These are phyloP conservation scores for Goffeauzyma gilvescens DNA, from an alignment of 768 basidiomycete species.

Conservation along the genomic window DNA sequence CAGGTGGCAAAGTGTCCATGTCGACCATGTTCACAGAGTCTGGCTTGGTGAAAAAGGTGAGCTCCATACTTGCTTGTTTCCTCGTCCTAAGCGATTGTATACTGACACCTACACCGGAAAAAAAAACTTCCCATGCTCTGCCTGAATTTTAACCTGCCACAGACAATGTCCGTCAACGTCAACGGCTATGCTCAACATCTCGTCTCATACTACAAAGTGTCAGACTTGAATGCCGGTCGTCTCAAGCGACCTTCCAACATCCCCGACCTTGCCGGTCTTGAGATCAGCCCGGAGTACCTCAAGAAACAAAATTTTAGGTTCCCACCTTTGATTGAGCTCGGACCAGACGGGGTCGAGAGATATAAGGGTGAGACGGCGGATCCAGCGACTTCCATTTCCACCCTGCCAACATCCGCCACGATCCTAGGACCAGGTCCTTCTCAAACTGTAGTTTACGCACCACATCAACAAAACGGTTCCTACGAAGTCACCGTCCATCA, in stretches of 20 bases:
- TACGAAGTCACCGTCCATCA: neutral
- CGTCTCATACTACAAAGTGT: conserved; percentile 82
- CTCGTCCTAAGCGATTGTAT: conserved; percentile 3
- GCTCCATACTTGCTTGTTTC: conserved; percentile 16
- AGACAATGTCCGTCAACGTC: conserved; percentile 84
- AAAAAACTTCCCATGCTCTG: too few species aligned
- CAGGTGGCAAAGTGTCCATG: conserved; percentile 1
- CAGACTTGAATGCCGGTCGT: conserved; percentile 74
- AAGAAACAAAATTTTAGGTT: conserved; percentile 79
- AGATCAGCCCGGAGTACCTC: conserved; percentile 71
- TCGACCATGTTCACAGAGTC: conserved; percentile 61
- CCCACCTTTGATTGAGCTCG: conserved; percentile 72
- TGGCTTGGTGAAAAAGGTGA: conserved; percentile 92
- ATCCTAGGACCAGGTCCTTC: too few species aligned
- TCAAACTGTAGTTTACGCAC: too few species aligned
- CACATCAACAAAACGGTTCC: too few species aligned
- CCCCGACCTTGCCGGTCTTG: conserved; percentile 65
- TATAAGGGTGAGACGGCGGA: conserved; percentile 36
- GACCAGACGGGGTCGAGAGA: conserved; percentile 57
- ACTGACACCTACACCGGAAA: too few species aligned
- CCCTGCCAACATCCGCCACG: neutral
- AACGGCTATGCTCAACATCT: conserved; percentile 72
- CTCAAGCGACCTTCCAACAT: conserved; percentile 72
- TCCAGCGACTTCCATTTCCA: neutral
- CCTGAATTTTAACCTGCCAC: conserved; percentile 1